These are phyloP conservation scores for Lachnellula occidentalis DNA, from an alignment of 2,329 filamentous ascomycete species.

Conservation along the genomic window DNA sequence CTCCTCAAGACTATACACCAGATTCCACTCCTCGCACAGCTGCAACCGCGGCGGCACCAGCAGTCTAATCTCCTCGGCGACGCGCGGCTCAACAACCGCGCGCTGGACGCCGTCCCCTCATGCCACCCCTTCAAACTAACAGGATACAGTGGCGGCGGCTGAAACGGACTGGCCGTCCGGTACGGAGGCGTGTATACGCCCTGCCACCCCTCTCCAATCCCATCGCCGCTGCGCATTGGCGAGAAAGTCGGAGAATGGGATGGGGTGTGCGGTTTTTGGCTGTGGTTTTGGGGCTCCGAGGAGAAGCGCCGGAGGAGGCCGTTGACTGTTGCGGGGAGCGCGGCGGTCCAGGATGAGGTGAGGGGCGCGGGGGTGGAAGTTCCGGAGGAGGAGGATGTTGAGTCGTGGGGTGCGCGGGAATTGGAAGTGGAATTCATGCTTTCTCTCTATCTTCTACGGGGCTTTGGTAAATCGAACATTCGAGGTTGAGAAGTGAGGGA, in stretches of 20 bases:
- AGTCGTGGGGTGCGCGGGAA: not conserved
- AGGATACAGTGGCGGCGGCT: slow-evolving; percentile 82
- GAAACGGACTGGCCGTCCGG: slow-evolving; percentile 70
- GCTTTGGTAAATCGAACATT: too few relatives aligned
- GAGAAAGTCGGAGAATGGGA: not conserved
- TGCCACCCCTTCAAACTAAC: slow-evolving; percentile 64
- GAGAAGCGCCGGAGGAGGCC: slow-evolving; percentile 66
- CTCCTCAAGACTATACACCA: slow-evolving; percentile 86
- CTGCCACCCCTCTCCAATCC: slow-evolving; percentile 14
- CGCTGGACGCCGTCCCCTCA: slow-evolving; percentile 51
- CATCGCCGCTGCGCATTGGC: not conserved
- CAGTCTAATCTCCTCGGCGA: slow-evolving; percentile 90
- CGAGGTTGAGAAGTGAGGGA: not conserved
- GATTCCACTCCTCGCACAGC: slow-evolving; percentile 78
- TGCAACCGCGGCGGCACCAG: slow-evolving; percentile 83
- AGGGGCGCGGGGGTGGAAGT: slow-evolving; percentile 21
- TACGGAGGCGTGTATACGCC: slow-evolving; percentile 29
- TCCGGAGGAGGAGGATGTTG: slow-evolving; percentile 13
- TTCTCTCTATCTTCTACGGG: not conserved
- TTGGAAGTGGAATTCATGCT: slow-evolving; percentile 1
- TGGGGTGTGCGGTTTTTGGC: not conserved
- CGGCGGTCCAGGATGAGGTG: slow-evolving; percentile 43
- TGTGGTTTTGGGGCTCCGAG: slow-evolving; percentile 33
- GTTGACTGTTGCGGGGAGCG: slow-evolving; percentile 46
- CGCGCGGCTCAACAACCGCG: slow-evolving; percentile 62